Base-by-base conservation (phyloP, 2,329 filamentous ascomycete genomes). In the Neonectria neomacrospora region DNA sequence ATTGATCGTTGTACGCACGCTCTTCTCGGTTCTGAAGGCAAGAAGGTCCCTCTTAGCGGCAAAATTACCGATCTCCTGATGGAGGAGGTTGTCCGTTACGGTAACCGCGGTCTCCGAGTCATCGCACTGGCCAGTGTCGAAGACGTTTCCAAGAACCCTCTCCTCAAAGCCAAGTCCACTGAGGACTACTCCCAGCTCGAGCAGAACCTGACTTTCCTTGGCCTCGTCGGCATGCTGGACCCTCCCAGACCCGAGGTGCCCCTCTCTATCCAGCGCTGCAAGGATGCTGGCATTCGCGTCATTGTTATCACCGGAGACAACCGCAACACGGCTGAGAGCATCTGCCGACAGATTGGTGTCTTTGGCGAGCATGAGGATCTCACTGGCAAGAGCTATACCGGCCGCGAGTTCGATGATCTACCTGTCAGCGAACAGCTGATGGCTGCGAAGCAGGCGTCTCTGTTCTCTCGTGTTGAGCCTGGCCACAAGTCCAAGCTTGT, bases 261-360 rank as follows among this genome's bases (percentile, higher is more conserved):
- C 55, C 86, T 83, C 54, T 96, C 96, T 51, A 96, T 99, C 73
- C 85, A 85, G 75, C 92, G 97, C 79, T 99, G 96, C 81, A 92
- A 91, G 79, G 90, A 93, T 66, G 96, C 96, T 71, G 96, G 96
- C 71, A 98, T 99, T 73, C 91, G 96, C 65, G 93, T 99, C 53
- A 93, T 99, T 71, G 96, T 99, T 68, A 97, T 99, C 79, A 99
- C 96, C 57, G 96, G 96, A 75, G 96, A 99, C 81, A 99, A 97
- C 82, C 94, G 91, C 77, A 97, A 96, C 82, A 99, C 96, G 3
- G 96, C 96, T 9, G 96, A 99, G 82, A 95, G 93, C 65, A 97
- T 99, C 76, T 99, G 96, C 83, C 91, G 95, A 73, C 92, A 97
- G 79, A 99, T 99, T 77, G 96, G 96, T 65, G 90, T 99, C 55